Conservation (phyloP, 257 asterid species). For the Solanum chaucha region DNA sequence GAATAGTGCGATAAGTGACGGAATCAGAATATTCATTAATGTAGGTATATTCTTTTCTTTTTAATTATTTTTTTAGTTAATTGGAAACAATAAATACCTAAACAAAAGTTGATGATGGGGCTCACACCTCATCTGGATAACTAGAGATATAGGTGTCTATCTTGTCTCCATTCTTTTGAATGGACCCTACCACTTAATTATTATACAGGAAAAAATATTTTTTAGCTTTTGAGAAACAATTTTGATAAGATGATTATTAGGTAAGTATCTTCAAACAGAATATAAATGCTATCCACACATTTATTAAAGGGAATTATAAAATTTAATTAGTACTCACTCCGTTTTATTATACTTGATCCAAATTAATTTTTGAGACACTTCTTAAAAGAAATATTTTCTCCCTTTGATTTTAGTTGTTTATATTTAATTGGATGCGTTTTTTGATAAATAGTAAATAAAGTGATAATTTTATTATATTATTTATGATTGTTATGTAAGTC, state of each 20-base stretch:
- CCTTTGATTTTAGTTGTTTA: fast-evolving
- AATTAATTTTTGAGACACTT: not conserved
- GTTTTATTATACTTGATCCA: not conserved
- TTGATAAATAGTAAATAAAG: not conserved
- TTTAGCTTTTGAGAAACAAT: not conserved
- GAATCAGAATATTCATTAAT: not conserved
- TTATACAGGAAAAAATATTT: not conserved
- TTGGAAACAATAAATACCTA: not conserved
- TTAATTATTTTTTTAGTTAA: not conserved
- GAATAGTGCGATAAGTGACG: no score
- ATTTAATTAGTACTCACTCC: not conserved
- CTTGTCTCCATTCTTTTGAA: not conserved
- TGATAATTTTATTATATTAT: not conserved
- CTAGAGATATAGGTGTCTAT: not conserved
- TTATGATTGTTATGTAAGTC: not conserved
- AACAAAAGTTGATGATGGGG: not conserved
- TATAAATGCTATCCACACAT: not conserved
- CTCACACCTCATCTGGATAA: not conserved
- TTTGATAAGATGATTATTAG: not conserved
- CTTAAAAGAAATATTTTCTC: not conserved
- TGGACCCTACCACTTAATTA: not conserved
- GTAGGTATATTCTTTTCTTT: not conserved
- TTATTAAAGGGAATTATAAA: not conserved
- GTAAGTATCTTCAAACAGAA: not conserved
- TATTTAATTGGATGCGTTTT: not conserved